Percentiles rank a stretch among this genome's conserved stretches.
These are phyloP conservation scores for Aquilaria sinensis DNA, from an alignment of 345 rosid genomes.

Conservation along the genomic window DNA sequence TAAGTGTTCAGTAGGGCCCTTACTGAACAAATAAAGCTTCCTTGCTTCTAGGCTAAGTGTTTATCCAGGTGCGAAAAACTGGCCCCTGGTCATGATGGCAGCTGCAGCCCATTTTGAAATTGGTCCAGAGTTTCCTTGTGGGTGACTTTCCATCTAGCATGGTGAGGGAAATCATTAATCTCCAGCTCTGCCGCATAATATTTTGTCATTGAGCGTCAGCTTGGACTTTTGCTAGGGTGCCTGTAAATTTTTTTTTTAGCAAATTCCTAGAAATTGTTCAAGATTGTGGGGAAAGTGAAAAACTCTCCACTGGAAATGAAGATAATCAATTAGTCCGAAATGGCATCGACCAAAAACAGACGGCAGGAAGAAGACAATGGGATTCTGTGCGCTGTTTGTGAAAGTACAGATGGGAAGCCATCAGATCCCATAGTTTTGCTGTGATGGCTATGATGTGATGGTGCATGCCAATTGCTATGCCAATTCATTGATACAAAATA, in stretches of 20 bases:
- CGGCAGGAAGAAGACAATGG: constrained; percentile 60
- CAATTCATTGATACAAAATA: constrained; percentile 45
- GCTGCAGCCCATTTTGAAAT: constrained; percentile 94
- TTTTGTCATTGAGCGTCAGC: constrained; percentile 95
- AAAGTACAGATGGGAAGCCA: constrained; percentile 92
- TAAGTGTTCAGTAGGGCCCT: constrained; percentile 82
- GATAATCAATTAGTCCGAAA: background rate
- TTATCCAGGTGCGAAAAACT: constrained; percentile 66
- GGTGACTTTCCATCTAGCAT: constrained; percentile 98
- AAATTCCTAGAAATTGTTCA: background rate
- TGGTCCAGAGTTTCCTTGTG: constrained; percentile 99
- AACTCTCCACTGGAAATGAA: background rate
- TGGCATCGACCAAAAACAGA: background rate
- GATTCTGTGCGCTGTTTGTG: constrained; percentile 72
- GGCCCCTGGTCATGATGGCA: constrained; percentile 92
- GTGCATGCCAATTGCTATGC: constrained; percentile 89
- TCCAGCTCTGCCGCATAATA: constrained; percentile 96
- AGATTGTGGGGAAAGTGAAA: background rate
- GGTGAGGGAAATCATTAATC: constrained; percentile 92
- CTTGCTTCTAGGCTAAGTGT: constrained; percentile 69
- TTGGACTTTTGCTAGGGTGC: constrained; percentile 87
- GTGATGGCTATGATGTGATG: constrained; percentile 95
- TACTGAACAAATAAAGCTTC: constrained; percentile 86
- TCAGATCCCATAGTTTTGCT: constrained; percentile 86
- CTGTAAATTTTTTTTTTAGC: no score